These are phyloP conservation scores for Quercus alba DNA, from an alignment of 306 rosid species.

Conservation along the genomic window DNA sequence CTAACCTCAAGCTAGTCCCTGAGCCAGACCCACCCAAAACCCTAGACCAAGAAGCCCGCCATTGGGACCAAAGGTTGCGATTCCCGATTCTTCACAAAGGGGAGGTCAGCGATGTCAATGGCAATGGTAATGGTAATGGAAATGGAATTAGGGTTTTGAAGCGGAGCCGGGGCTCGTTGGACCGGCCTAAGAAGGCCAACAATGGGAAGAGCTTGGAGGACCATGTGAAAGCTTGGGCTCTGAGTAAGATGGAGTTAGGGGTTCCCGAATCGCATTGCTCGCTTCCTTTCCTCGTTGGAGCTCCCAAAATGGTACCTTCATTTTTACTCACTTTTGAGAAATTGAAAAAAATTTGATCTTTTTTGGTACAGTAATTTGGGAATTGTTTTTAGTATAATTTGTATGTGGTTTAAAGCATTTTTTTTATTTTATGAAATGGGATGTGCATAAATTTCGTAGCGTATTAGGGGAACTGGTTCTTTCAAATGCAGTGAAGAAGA, in stretches of 20 bases:
- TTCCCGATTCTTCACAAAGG: conserved; percentile 9
- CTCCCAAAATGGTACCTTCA: conserved; percentile 53
- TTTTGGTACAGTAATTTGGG: no score
- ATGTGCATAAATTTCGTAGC: background rate
- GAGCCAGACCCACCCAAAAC: conserved; percentile 39
- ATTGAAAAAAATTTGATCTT: background rate
- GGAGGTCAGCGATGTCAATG: background rate
- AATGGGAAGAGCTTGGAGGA: conserved; percentile 43
- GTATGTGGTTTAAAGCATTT: background rate
- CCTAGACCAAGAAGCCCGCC: conserved; percentile 16
- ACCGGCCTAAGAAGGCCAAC: conserved; percentile 35
- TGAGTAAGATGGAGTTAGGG: conserved; percentile 34
- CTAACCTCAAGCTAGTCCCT: conserved; percentile 21
- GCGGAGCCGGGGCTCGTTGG: conserved; percentile 36
- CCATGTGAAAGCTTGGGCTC: conserved; percentile 44
- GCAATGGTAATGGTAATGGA: conserved; percentile 2
- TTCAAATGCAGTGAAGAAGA: no score
- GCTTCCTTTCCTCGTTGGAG: conserved; percentile 67
- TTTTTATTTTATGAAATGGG: background rate
- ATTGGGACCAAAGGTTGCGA: conserved; percentile 7
- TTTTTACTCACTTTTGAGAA: background rate
- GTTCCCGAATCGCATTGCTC: conserved; percentile 27
- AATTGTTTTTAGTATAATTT: background rate
- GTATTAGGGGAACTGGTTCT: no score
- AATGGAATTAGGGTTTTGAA: conserved; percentile 39